phyloP scores from a whole-genome alignment of 1,139 yeast species.

The Sugiyamaella xylanicola region DNA sequence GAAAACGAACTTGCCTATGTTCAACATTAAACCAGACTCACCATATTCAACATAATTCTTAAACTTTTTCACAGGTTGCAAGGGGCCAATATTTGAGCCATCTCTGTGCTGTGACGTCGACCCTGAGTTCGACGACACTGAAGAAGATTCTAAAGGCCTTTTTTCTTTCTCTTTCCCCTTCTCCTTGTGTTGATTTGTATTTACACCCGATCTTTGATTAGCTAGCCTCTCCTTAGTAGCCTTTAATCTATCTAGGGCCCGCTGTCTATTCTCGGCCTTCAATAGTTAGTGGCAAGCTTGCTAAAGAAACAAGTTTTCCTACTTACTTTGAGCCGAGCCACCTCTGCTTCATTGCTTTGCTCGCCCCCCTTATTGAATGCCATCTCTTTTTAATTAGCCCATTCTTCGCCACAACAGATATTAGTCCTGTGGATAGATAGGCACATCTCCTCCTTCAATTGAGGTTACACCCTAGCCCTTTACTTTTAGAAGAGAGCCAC shows the following conservation, averaged over 20 bases:
- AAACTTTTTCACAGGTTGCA: slow-evolving; percentile 39
- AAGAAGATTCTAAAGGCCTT: slow-evolving; percentile 12
- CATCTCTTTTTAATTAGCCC: neutral
- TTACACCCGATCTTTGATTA: slow-evolving; percentile 21
- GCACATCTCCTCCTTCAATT: no score
- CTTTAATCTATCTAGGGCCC: slow-evolving; percentile 60
- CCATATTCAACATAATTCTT: slow-evolving; percentile 81
- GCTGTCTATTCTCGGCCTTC: slow-evolving; percentile 55
- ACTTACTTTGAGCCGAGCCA: neutral
- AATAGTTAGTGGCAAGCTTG: neutral
- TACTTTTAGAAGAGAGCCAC: no score
- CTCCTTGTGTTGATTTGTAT: neutral
- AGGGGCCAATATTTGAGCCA: slow-evolving; percentile 29
- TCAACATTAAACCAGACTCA: slow-evolving; percentile 14
- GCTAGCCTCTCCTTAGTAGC: slow-evolving; percentile 46
- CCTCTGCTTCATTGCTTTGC: neutral
- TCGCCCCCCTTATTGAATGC: neutral
- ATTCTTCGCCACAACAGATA: neutral
- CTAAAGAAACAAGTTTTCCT: no score
- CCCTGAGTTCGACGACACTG: slow-evolving; percentile 10
- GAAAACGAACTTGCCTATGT: slow-evolving; percentile 1
- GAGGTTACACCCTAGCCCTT: no score
- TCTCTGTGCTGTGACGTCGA: slow-evolving; percentile 25
- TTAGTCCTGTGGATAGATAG: no score
- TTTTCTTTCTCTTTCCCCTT: slow-evolving; percentile 14